Percentiles rank a stretch among this genome's conserved stretches.
phyloP scores from a whole-genome alignment of 805 yeast genomes.

The Metschnikowia arizonensis region DNA sequence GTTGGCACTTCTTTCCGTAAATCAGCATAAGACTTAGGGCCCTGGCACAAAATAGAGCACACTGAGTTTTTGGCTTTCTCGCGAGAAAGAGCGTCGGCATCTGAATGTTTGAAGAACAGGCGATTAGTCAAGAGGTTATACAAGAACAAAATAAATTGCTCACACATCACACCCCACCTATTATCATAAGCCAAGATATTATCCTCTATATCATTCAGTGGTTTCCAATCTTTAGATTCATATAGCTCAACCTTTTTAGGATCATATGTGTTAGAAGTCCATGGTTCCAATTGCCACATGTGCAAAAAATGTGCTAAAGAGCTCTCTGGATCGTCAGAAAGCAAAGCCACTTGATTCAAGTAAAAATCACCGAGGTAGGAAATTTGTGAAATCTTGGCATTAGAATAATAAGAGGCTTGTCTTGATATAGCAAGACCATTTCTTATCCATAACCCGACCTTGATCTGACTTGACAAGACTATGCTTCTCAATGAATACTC shows the following conservation, averaged over 20 bases:
- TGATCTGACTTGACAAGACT: constrained; percentile 59
- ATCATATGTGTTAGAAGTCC: constrained; percentile 17
- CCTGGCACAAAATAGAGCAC: constrained; percentile 47
- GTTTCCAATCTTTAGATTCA: constrained; percentile 1
- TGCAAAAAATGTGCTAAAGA: constrained; percentile 39
- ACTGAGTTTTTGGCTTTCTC: constrained; percentile 36
- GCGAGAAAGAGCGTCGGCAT: background rate
- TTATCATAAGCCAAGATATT: constrained; percentile 46
- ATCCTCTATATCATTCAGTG: constrained; percentile 41
- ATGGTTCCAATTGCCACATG: constrained; percentile 51
- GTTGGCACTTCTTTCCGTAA: constrained; percentile 23
- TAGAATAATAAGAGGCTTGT: constrained; percentile 48
- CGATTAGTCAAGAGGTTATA: constrained; percentile 44
- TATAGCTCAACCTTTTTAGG: background rate
- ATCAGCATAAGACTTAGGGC: constrained; percentile 32
- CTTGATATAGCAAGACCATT: constrained; percentile 56
- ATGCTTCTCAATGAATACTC: constrained; percentile 58
- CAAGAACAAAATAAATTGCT: constrained; percentile 40
- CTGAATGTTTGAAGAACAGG: constrained; percentile 20
- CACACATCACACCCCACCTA: constrained; percentile 40
- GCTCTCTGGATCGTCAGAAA: constrained; percentile 35
- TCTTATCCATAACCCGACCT: constrained; percentile 68
- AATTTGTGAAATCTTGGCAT: constrained; percentile 37
- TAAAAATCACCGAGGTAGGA: constrained; percentile 44
- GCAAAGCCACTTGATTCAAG: constrained; percentile 41